Conservation (phyloP, 306 rosid species). For the Rosa rugosa region DNA sequence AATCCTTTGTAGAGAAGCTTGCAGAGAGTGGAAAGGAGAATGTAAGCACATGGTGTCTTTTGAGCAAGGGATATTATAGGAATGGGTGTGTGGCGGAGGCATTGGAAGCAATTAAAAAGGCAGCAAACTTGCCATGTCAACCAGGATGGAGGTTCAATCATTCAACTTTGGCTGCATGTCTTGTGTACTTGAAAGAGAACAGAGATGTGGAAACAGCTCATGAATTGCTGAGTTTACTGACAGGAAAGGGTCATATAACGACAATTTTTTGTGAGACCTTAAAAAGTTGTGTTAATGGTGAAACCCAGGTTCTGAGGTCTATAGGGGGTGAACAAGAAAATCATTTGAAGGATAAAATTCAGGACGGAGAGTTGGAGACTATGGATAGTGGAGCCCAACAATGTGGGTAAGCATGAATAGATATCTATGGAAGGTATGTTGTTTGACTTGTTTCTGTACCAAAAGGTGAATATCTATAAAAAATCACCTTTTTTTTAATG, state of each 20-base stretch:
- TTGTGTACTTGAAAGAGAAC: conserved; percentile 52
- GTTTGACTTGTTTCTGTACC: not conserved
- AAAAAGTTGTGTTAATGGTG: conserved; percentile 22
- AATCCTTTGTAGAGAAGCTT: conserved; percentile 42
- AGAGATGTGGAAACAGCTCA: conserved; percentile 27
- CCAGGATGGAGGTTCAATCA: conserved; percentile 37
- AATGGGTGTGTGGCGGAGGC: conserved; percentile 51
- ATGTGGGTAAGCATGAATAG: not conserved
- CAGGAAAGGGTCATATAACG: conserved; percentile 28
- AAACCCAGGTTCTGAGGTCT: not conserved
- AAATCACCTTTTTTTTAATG: not conserved
- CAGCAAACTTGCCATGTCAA: conserved; percentile 19
- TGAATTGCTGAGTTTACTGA: conserved; percentile 43
- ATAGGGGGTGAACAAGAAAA: not conserved
- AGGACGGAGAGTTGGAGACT: not conserved
- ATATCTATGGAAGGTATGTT: not conserved
- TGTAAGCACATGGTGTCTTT: conserved; percentile 45
- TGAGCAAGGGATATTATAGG: conserved; percentile 44
- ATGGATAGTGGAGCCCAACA: not conserved
- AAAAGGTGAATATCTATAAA: not conserved
- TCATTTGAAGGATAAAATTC: not conserved
- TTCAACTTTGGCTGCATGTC: conserved; percentile 39
- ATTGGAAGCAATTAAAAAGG: conserved; percentile 56
- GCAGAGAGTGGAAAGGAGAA: conserved; percentile 45
- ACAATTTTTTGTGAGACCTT: conserved; percentile 14